Conservation (phyloP, 2,329 filamentous ascomycete genomes). For the Hypoxylon sp. region DNA sequence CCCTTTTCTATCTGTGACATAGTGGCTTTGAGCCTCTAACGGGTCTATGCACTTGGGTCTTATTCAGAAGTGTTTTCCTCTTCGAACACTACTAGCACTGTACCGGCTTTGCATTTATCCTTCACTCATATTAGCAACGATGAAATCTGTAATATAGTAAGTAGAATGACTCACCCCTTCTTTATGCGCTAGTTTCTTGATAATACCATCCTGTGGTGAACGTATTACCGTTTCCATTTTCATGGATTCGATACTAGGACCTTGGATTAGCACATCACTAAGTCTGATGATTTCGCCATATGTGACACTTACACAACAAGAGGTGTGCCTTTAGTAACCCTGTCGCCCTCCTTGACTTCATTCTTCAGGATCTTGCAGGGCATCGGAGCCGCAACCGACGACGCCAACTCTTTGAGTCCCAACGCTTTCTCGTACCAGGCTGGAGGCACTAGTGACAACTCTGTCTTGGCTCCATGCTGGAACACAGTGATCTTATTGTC, state of each 20-base stretch:
- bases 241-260: conserved; percentile 81
- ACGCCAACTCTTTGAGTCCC: conserved; percentile 82
- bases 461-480: conserved; percentile 74
- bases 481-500: conserved; percentile 81
- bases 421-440: conserved; percentile 90
- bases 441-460: conserved; percentile 72
- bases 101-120: conserved; percentile 85
- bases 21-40: background rate
- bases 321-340: conserved; percentile 86
- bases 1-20: background rate
- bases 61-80: conserved; percentile 56
- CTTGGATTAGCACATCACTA: conserved; percentile 30
- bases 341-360: conserved; percentile 85
- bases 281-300: background rate
- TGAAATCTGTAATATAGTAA: background rate
- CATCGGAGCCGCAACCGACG: conserved; percentile 94
- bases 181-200: conserved; percentile 81
- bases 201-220: conserved; percentile 78
- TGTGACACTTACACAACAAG: conserved; percentile 79
- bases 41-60: background rate
- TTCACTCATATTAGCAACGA: conserved; percentile 54
- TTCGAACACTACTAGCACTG: conserved; percentile 80
- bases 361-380: conserved; percentile 96
- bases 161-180: conserved; percentile 72
- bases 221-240: conserved; percentile 91